These are phyloP conservation scores for Magnolia kwangsiensis DNA, from an alignment of 164 flowering plant genomes.

Conservation along the genomic window DNA sequence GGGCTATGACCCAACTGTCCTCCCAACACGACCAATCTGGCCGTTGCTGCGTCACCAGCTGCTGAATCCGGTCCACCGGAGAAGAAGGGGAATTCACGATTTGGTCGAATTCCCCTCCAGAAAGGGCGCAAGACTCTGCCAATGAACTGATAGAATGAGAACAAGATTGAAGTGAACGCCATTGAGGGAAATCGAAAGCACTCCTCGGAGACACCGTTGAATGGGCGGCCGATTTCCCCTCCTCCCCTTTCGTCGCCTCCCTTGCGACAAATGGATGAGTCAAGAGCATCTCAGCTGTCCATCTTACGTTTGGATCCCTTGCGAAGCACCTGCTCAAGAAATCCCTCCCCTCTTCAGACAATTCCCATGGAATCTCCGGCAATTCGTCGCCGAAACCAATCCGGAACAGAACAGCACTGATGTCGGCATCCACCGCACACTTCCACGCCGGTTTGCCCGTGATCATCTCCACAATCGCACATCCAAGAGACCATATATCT, in stretches of 20 bases:
- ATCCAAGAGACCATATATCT: slow-evolving; percentile 70
- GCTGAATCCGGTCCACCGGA: slow-evolving; percentile 21
- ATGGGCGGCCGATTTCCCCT: neutral
- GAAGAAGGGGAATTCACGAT: neutral
- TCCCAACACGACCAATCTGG: slow-evolving; percentile 29
- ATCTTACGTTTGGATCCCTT: slow-evolving; percentile 46
- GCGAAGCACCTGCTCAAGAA: slow-evolving; percentile 46
- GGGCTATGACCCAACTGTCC: slow-evolving; percentile 27
- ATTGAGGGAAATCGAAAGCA: slow-evolving; percentile 38
- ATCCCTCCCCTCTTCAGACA: slow-evolving; percentile 50
- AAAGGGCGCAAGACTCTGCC: neutral
- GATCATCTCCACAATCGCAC: slow-evolving; percentile 58
- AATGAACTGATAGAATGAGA: slow-evolving; percentile 10
- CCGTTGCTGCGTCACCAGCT: slow-evolving; percentile 10
- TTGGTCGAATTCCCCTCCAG: slow-evolving; percentile 2
- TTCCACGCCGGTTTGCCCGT: slow-evolving; percentile 47
- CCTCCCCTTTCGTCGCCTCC: neutral
- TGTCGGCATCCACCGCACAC: slow-evolving; percentile 11
- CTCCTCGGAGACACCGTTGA: slow-evolving; percentile 35
- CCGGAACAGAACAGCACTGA: slow-evolving; percentile 22
- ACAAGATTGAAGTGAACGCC: slow-evolving; percentile 15
- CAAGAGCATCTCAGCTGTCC: slow-evolving; percentile 64
- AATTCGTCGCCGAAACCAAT: slow-evolving; percentile 32
- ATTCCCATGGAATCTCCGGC: slow-evolving; percentile 40
- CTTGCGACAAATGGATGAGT: slow-evolving; percentile 45